Evolutionary conservation across 805 yeast genomes (phyloP).

Genomic region (Grigorovia yakushimaensis): DNA sequence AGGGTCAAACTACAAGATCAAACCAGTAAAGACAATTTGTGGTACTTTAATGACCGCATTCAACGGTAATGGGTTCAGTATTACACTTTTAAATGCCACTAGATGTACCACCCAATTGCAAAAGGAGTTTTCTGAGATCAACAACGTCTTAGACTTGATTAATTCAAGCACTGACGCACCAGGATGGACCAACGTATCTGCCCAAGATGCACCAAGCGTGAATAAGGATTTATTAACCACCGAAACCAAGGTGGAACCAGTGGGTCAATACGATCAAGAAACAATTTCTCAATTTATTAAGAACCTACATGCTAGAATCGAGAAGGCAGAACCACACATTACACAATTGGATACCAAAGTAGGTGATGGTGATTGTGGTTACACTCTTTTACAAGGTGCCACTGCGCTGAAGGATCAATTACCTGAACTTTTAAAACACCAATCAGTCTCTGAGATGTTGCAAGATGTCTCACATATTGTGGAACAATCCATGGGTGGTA

Average conservation of each 20-base stretch:
- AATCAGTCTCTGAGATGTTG: conserved; percentile 43
- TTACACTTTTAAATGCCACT: conserved; percentile 67
- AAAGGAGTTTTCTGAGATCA: conserved; percentile 24
- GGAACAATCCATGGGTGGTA: conserved; percentile 94
- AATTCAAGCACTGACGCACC: conserved; percentile 72
- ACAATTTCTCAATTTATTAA: conserved; percentile 31
- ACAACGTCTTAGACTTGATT: conserved; percentile 41
- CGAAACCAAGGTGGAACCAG: conserved; percentile 26
- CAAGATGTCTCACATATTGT: conserved; percentile 72
- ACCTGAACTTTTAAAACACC: conserved; percentile 29
- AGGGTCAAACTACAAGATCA: conserved; percentile 41
- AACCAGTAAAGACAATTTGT: conserved; percentile 58
- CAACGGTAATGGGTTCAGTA: conserved; percentile 85
- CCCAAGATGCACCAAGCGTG: conserved; percentile 26
- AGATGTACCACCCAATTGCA: conserved; percentile 34
- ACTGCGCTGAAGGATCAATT: conserved; percentile 54
- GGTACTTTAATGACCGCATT: conserved; percentile 84
- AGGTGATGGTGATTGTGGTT: conserved; percentile 98
- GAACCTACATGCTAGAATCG: conserved; percentile 41
- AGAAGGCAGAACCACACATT: conserved; percentile 69
- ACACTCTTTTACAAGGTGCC: conserved; percentile 77
- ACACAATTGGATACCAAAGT: conserved; percentile 80
- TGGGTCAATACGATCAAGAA: conserved; percentile 30
- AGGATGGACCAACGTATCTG: conserved; percentile 48
- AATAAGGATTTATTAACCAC: conserved; percentile 24